Base-by-base conservation (phyloP, 2,329 filamentous ascomycete genomes). In the Aspergillus chevalieri region DNA sequence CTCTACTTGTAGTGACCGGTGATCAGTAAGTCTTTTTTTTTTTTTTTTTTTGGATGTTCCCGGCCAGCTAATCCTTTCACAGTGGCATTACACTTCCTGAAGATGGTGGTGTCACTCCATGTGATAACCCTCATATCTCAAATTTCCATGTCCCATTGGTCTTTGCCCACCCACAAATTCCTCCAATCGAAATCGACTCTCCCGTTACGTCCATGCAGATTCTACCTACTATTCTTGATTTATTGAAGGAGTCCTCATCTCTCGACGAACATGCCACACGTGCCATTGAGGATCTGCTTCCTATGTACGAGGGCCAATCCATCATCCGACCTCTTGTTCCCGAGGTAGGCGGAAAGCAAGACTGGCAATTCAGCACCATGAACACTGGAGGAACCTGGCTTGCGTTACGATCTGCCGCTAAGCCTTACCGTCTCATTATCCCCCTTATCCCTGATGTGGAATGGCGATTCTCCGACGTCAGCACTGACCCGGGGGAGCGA, bases 281-380 rank as follows among this genome's bases (percentile, higher is more conserved):
- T 6, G 57, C 57, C 7, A 57, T 61, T 6, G 51, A 52, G 10
- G 64, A 67, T 38, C 51, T 67, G 42, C 57, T 58, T 12, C 51
- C 54, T 14, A 28, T 65, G 26, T 67, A 67, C 44, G 65, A 66
- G 45, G 64, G 65, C 6, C 65, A 67, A 49, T 67, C 64, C 6
- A 51, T 67, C 44, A 62, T 67, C 52, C 62, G 64, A 6, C 58
- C 59, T 1, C 49, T 62, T 28, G 52, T 57, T 38, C 53, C 52
- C 9, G 50, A 58, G 41, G 19, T 52, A 17, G 49, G 61, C 17
- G 54, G 53, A 12, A 56, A 49, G 15, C 50, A 62, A 24, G 57
- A 62, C 44, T 67, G 65, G 65, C 65, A 67, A 41, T 67, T 67
- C 52, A 66, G 61, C 9, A 63, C 64, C 21, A 66, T 67, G 63